Conservation (phyloP, 345 rosid genomes). For the Rhizophora mangle region DNA sequence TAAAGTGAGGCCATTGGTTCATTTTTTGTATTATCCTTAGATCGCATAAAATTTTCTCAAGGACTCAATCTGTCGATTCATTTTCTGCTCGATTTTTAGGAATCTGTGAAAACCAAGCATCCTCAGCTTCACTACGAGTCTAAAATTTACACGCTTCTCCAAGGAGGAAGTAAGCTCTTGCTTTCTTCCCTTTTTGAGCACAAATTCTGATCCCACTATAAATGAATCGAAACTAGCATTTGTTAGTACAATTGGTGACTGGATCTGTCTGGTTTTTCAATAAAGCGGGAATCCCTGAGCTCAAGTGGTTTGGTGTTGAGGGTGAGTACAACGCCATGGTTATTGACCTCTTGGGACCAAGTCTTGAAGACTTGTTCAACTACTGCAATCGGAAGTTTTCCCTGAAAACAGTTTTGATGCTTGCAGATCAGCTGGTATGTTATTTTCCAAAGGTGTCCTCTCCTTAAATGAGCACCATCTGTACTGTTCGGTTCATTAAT, state of each 20-base stretch:
- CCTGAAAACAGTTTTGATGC: constrained; percentile 28
- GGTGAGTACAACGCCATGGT: constrained; percentile 30
- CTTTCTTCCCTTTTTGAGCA: neutral
- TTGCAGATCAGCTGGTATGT: constrained; percentile 27
- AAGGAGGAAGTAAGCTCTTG: constrained; percentile 27
- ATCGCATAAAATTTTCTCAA: neutral
- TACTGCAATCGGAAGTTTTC: constrained; percentile 24
- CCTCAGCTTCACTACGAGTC: constrained; percentile 32
- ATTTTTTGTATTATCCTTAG: neutral
- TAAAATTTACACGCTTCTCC: constrained; percentile 27
- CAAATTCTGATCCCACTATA: neutral
- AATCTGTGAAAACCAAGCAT: constrained; percentile 26
- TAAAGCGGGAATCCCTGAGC: constrained; percentile 30
- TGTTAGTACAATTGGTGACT: neutral
- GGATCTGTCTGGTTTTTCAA: neutral
- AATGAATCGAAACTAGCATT: neutral
- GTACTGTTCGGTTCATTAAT: neutral
- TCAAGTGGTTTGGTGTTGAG: constrained; percentile 30
- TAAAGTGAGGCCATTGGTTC: neutral
- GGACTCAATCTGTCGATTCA: neutral
- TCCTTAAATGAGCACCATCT: neutral
- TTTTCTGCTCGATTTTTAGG: constrained; percentile 14
- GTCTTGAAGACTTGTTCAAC: constrained; percentile 31
- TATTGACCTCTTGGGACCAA: constrained; percentile 28
- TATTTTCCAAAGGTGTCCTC: neutral